Conservation (phyloP, 768 basidiomycete species). For the Kwoniella heveanensis region DNA sequence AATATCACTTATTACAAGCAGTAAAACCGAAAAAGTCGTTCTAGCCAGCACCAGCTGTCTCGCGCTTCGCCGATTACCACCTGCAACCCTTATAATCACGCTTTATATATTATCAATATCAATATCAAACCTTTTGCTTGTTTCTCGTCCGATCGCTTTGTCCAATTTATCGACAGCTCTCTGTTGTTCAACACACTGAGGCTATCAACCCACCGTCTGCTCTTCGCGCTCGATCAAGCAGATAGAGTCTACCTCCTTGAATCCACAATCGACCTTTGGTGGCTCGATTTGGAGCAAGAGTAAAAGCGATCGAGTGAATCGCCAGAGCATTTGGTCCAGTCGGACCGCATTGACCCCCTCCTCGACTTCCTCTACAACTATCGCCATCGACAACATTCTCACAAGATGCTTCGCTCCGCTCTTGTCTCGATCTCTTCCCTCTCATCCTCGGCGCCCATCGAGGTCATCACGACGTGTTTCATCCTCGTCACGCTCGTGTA, state of each 20-base stretch:
- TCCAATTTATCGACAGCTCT: neutral
- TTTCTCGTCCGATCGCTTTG: too few species aligned
- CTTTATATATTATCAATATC: too few species aligned
- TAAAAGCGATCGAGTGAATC: neutral
- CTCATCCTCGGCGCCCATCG: constrained; percentile 59
- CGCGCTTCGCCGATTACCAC: neutral
- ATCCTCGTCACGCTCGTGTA: constrained; percentile 89
- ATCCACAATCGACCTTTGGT: too few species aligned
- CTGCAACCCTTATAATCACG: neutral
- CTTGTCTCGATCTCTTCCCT: constrained; percentile 47
- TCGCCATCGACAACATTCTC: neutral
- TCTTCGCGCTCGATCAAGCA: neutral
- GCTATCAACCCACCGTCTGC: neutral
- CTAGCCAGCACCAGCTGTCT: neutral
- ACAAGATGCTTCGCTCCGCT: constrained; percentile 40
- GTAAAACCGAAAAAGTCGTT: neutral
- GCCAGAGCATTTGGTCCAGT: neutral
- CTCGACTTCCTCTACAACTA: neutral
- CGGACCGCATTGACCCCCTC: neutral
- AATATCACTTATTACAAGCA: neutral
- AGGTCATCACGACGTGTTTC: constrained; percentile 87
- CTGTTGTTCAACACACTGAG: constrained; percentile 9
- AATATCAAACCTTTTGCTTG: too few species aligned
- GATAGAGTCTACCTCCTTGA: too few species aligned
- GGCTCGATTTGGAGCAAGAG: too few species aligned